phyloP scores from a whole-genome alignment of 1,284 basidiomycete species.

The Cryptococcus sp. region DNA sequence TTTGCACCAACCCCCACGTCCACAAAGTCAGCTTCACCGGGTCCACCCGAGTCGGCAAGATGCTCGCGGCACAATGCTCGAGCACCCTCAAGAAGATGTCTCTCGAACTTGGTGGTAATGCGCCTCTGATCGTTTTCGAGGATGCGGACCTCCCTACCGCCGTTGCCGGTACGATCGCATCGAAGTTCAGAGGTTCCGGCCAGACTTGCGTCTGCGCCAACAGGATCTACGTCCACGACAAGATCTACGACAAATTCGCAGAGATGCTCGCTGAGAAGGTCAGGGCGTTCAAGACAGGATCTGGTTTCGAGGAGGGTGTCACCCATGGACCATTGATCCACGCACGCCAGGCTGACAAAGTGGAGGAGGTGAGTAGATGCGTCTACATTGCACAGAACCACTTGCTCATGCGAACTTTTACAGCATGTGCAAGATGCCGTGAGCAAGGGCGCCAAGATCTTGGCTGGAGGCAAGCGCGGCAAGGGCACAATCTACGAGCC shows the following conservation, averaged over 20 bases:
- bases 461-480: conserved; percentile 78
- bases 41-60: conserved; percentile 86
- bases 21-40: conserved; percentile 89
- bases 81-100: conserved; percentile 90
- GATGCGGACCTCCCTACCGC: conserved; percentile 94
- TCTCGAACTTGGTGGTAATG: conserved; percentile 62
- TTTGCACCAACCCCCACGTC: conserved; percentile 47
- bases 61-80: conserved; percentile 79
- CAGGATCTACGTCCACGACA: conserved; percentile 50
- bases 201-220: conserved; percentile 68
- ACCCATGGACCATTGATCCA: conserved; percentile 97
- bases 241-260: conserved; percentile 52
- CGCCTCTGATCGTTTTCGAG: conserved; percentile 71
- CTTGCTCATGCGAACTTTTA: not conserved
- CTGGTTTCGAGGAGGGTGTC: conserved; percentile 76
- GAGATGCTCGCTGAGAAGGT: conserved; percentile 59
- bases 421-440: conserved; percentile 84
- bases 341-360: conserved; percentile 80
- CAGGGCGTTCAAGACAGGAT: conserved; percentile 84
- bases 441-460: conserved; percentile 76
- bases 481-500: conserved; percentile 75
- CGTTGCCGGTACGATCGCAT: conserved; percentile 82
- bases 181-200: conserved; percentile 90
- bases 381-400: not conserved
- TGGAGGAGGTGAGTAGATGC: conserved; percentile 57